Evolutionary conservation across 2,329 filamentous ascomycete genomes (phyloP).

Genomic region (Aureobasidium zeae): DNA sequence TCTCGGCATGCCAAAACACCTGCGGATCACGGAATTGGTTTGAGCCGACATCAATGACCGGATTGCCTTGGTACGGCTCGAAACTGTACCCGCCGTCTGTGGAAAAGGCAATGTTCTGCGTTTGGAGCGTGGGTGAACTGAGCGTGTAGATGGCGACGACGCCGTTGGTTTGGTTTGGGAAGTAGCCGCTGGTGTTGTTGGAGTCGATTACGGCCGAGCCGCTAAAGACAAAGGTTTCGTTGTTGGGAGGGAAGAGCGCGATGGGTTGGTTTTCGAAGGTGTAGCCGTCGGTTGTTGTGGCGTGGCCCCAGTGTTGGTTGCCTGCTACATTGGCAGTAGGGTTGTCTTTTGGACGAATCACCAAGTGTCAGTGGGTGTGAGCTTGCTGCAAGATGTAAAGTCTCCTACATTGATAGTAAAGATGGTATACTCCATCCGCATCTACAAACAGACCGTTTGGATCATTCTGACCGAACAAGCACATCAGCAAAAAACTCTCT

Average conservation of each 20-base stretch:
- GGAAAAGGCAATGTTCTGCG: constrained; percentile 54
- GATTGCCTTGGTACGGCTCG: constrained; percentile 50
- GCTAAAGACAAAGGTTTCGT: constrained; percentile 44
- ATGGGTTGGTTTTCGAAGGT: constrained; percentile 57
- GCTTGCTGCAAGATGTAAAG: neutral
- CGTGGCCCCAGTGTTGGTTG: constrained; percentile 60
- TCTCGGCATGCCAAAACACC: constrained; percentile 47
- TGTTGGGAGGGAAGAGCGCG: constrained; percentile 49
- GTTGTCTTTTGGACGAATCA: constrained; percentile 36
- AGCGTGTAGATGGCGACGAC: constrained; percentile 54
- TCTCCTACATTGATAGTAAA: constrained; percentile 57
- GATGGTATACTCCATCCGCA: constrained; percentile 48
- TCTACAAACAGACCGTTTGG: constrained; percentile 57
- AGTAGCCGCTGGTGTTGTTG: constrained; percentile 59
- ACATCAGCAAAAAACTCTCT: constrained; percentile 19
- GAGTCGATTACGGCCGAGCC: constrained; percentile 51
- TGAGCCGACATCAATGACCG: constrained; percentile 48
- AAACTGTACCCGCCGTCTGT: constrained; percentile 54
- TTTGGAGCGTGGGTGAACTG: constrained; percentile 37
- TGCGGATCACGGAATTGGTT: constrained; percentile 57
- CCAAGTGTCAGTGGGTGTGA: neutral
- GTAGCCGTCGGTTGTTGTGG: constrained; percentile 53
- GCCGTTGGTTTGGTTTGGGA: constrained; percentile 50
- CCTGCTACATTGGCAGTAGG: constrained; percentile 42
- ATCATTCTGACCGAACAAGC: constrained; percentile 43